Evolutionary conservation across 2,329 filamentous ascomycete genomes (phyloP).

Genomic region (Dryadomyces quercus-mongolicae): DNA sequence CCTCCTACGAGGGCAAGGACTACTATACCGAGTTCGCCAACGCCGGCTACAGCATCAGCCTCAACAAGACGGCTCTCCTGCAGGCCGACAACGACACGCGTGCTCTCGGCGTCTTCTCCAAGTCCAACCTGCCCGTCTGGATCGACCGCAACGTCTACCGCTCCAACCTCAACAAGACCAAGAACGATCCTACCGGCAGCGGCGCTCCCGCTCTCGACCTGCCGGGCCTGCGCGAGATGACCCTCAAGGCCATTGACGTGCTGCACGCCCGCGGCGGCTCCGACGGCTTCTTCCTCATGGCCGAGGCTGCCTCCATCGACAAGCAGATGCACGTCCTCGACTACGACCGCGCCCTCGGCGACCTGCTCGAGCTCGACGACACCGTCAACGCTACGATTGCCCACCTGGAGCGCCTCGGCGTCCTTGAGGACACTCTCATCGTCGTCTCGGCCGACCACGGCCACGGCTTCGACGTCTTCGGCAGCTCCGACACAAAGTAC

Average conservation of each 20-base stretch:
- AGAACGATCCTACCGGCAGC: constrained; percentile 58
- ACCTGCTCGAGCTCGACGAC: constrained; percentile 77
- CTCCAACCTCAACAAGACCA: constrained; percentile 51
- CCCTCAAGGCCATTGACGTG: constrained; percentile 72
- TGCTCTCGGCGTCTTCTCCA: constrained; percentile 67
- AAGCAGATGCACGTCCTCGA: constrained; percentile 84
- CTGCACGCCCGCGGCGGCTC: constrained; percentile 54
- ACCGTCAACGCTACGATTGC: constrained; percentile 64
- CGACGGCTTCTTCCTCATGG: constrained; percentile 79
- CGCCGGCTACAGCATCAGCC: constrained; percentile 57
- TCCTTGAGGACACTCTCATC: constrained; percentile 65
- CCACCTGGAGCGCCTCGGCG: constrained; percentile 52
- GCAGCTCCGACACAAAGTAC: constrained; percentile 65
- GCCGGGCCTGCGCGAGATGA: constrained; percentile 82
- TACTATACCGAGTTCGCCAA: constrained; percentile 70
- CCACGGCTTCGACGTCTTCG: constrained; percentile 76
- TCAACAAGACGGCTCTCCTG: constrained; percentile 62
- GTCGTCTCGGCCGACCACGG: constrained; percentile 81
- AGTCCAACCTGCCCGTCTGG: constrained; percentile 69
- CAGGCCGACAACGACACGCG: constrained; percentile 43
- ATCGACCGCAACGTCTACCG: constrained; percentile 74
- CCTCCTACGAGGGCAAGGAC: constrained; percentile 57
- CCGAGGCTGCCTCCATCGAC: constrained; percentile 73
- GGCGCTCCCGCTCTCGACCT: constrained; percentile 56
- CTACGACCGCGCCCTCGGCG: constrained; percentile 75